phyloP scores from a whole-genome alignment of 345 rosid species.

The Clarkia xantiana region DNA sequence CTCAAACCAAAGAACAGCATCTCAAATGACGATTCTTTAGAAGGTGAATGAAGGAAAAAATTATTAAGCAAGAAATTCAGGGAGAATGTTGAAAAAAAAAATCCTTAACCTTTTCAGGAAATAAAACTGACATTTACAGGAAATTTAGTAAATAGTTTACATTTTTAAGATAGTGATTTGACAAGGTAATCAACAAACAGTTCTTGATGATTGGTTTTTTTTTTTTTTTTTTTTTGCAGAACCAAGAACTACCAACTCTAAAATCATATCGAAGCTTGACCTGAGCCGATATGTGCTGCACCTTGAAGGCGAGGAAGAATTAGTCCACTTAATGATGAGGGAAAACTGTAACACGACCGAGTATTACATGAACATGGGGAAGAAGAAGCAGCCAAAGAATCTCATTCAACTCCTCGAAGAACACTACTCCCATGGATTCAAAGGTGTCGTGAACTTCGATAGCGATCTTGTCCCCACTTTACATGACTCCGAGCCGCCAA shows the following conservation, averaged over 20 bases:
- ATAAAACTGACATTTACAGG: too few species aligned
- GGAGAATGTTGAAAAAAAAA: too few species aligned
- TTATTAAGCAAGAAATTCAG: too few species aligned
- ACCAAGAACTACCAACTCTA: too few species aligned
- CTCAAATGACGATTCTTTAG: constrained; percentile 18
- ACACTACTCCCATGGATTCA: constrained; percentile 29
- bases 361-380: constrained; percentile 41
- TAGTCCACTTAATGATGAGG: constrained; percentile 41
- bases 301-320: constrained; percentile 72
- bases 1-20: constrained; percentile 12
- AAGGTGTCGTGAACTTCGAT: constrained; percentile 51
- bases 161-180: too few species aligned
- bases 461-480: constrained; percentile 33
- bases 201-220: too few species aligned
- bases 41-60: constrained; percentile 10
- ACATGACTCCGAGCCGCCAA: constrained; percentile 44
- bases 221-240: too few species aligned
- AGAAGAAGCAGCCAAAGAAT: constrained; percentile 38
- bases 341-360: constrained; percentile 48
- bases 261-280: constrained; percentile 15
- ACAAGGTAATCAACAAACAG: too few species aligned
- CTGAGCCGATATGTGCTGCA: constrained; percentile 55
- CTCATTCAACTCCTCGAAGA: constrained; percentile 40
- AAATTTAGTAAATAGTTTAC: too few species aligned
- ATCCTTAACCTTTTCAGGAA: too few species aligned